Conservation (phyloP, 345 rosid species). For the Acer saccharum region DNA sequence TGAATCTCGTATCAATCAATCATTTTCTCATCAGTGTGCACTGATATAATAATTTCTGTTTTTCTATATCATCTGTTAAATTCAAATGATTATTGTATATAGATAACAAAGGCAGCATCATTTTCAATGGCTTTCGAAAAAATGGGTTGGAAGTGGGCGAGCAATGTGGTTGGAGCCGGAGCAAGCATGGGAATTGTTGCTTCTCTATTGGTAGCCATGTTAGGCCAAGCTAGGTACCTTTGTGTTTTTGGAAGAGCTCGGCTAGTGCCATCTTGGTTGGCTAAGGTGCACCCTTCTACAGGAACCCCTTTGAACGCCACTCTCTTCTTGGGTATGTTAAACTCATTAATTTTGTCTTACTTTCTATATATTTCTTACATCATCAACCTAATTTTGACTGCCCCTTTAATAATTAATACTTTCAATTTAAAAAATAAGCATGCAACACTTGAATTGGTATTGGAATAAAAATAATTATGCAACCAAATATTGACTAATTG, state of each 20-base stretch:
- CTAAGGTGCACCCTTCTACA: constrained; percentile 92
- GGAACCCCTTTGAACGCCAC: constrained; percentile 97
- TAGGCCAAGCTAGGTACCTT: constrained; percentile 96
- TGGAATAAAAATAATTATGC: not conserved
- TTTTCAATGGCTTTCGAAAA: constrained; percentile 65
- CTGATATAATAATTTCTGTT: too few relatives aligned
- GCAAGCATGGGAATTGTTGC: constrained; percentile 96
- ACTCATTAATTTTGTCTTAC: not conserved
- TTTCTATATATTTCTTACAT: not conserved
- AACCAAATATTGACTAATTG: not conserved
- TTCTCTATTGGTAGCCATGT: constrained; percentile 91
- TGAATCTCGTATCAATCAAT: too few relatives aligned
- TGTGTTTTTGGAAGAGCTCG: constrained; percentile 91
- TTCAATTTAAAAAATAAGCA: too few relatives aligned
- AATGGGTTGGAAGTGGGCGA: constrained; percentile 82
- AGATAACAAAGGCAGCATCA: constrained; percentile 67
- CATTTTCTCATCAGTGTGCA: too few relatives aligned
- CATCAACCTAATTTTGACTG: not conserved
- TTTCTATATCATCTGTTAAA: too few relatives aligned
- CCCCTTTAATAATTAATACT: not conserved
- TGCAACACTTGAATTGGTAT: not conserved
- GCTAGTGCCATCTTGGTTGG: constrained; percentile 84
- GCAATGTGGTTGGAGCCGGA: constrained; percentile 90
- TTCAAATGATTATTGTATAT: too few relatives aligned
- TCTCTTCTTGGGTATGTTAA: constrained; percentile 73